Percentiles rank a stretch among this genome's conserved stretches.
phyloP scores from a whole-genome alignment of 73 alveolate species.

The Blepharisma stoltei region DNA sequence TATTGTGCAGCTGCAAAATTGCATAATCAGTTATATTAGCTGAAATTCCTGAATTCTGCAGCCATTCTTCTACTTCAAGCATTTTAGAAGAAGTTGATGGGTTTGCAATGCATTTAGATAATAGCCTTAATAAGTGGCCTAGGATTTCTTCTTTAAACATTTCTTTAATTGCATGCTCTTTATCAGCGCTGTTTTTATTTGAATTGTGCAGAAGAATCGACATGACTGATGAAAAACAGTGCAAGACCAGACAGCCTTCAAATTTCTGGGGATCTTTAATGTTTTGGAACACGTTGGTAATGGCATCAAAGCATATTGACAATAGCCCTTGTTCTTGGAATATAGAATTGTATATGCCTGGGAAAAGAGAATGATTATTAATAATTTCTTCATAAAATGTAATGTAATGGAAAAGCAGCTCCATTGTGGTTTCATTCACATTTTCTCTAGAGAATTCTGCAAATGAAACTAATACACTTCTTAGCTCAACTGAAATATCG shows the following conservation, averaged over 20 bases:
- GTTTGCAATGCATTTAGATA: background rate
- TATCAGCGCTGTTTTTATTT: background rate
- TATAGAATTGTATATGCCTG: background rate
- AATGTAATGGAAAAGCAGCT: background rate
- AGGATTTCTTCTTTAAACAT: background rate
- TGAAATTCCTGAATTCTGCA: background rate
- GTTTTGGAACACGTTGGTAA: background rate
- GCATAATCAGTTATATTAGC: background rate
- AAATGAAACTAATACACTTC: background rate
- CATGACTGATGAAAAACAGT: slow-evolving; percentile 5
- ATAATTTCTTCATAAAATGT: background rate
- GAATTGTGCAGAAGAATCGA: background rate
- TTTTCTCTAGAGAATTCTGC: background rate
- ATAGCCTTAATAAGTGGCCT: background rate
- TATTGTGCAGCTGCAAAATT: background rate
- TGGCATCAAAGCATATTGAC: background rate
- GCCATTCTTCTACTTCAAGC: background rate
- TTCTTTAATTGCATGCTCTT: background rate
- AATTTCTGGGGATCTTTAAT: background rate
- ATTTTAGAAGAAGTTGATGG: background rate
- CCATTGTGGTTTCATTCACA: background rate
- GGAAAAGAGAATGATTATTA: background rate
- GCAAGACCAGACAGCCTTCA: background rate
- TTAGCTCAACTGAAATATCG: background rate
- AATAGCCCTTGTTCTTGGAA: background rate